phyloP scores from a whole-genome alignment of 1,284 basidiomycete species.

The Cryptococcus maquisensis region DNA sequence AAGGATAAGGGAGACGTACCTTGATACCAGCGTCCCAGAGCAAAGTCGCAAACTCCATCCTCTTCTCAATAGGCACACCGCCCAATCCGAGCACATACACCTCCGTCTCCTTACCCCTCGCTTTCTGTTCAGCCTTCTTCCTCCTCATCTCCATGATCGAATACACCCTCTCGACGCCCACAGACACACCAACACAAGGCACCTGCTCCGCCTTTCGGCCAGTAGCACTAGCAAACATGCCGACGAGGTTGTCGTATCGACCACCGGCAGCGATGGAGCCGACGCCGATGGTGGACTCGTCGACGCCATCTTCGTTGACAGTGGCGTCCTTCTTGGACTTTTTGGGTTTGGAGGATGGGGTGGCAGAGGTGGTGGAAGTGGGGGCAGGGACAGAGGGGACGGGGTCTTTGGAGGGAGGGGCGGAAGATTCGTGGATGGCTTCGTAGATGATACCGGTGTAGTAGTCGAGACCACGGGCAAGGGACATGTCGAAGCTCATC shows the following conservation, averaged over 20 bases:
- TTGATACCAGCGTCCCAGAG: constrained; percentile 85
- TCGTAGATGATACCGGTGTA: constrained; percentile 99
- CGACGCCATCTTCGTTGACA: constrained; percentile 74
- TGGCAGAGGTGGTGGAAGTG: constrained; percentile 34
- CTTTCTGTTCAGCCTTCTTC: constrained; percentile 59
- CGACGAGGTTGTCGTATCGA: constrained; percentile 94
- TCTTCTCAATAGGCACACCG: constrained; percentile 72
- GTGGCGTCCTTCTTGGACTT: constrained; percentile 46
- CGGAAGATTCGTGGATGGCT: constrained; percentile 86
- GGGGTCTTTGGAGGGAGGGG: constrained; percentile 73
- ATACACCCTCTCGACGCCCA: constrained; percentile 95
- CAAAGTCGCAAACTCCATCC: constrained; percentile 76
- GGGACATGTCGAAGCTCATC: constrained; percentile 92
- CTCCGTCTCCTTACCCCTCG: constrained; percentile 84
- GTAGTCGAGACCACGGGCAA: constrained; percentile 95
- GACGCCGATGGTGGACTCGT: constrained; percentile 89
- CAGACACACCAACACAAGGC: constrained; percentile 89
- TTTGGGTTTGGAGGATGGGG: constrained; percentile 29
- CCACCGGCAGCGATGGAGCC: constrained; percentile 97
- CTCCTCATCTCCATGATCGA: constrained; percentile 84
- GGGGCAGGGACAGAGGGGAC: constrained; percentile 52
- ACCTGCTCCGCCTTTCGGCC: constrained; percentile 57
- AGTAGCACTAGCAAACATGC: constrained; percentile 80
- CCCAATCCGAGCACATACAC: constrained; percentile 92
- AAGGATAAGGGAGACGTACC: constrained; percentile 51